Conservation (phyloP, 306 rosid genomes). For the Cyclanthera cordifolia region DNA sequence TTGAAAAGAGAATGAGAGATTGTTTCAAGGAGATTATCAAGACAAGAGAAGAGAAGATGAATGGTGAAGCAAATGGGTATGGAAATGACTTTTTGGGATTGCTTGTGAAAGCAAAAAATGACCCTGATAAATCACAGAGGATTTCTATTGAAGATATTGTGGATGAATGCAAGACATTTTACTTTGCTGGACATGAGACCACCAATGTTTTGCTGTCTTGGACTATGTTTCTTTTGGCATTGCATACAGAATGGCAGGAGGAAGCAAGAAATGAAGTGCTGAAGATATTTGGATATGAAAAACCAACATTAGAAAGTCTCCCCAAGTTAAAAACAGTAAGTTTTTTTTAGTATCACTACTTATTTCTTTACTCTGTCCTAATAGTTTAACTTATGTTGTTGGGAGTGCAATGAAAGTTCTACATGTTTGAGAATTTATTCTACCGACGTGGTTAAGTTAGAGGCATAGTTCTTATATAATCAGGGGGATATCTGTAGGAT, state of each 20-base stretch:
- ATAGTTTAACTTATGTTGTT: no score
- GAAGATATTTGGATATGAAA: constrained; percentile 11
- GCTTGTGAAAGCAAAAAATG: neutral
- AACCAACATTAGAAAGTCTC: constrained; percentile 17
- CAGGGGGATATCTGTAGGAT: no score
- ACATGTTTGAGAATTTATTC: no score
- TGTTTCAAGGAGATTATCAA: neutral
- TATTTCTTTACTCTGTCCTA: no score
- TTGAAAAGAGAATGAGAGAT: constrained; percentile 5
- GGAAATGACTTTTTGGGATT: constrained; percentile 10
- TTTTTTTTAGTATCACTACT: no score
- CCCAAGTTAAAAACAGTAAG: constrained; percentile 17
- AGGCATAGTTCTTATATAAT: no score
- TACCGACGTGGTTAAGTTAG: no score
- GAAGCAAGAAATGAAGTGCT: constrained; percentile 25
- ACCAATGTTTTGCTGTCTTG: constrained; percentile 22
- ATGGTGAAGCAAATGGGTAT: neutral
- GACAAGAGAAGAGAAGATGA: neutral
- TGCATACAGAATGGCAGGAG: constrained; percentile 20
- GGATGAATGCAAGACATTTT: constrained; percentile 27
- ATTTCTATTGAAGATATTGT: constrained; percentile 14
- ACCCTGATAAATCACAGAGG: neutral
- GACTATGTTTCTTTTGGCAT: constrained; percentile 20
- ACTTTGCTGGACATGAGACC: constrained; percentile 30
- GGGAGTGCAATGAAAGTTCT: no score